phyloP scores from a whole-genome alignment of 176 grass and related monocot genomes.

The Saccharum spontaneum region DNA sequence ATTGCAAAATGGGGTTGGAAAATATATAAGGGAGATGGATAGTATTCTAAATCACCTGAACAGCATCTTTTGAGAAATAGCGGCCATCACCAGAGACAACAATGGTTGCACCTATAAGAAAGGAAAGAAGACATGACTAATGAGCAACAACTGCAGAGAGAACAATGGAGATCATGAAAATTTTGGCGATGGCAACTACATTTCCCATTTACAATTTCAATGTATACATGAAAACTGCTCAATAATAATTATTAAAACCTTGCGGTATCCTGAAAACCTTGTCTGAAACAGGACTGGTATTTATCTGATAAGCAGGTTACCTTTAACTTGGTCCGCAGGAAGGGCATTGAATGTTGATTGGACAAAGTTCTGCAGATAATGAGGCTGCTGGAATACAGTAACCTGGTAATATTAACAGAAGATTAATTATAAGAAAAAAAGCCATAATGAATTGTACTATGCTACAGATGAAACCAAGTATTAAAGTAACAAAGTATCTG shows the following conservation, averaged over 20 bases:
- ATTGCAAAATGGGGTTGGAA: background rate
- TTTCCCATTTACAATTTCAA: constrained; percentile 11
- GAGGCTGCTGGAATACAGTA: constrained; percentile 84
- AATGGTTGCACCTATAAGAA: constrained; percentile 79
- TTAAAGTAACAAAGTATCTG: constrained; percentile 1
- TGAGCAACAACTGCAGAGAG: background rate
- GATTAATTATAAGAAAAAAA: constrained; percentile 26
- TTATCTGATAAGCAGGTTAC: constrained; percentile 48
- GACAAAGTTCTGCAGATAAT: constrained; percentile 97
- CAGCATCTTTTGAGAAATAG: constrained; percentile 96
- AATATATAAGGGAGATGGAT: background rate
- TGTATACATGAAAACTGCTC: background rate
- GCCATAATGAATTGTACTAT: background rate
- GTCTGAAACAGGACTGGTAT: background rate
- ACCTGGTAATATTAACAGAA: constrained; percentile 60
- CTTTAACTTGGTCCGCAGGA: constrained; percentile 81
- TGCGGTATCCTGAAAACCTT: background rate
- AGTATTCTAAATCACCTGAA: constrained; percentile 66
- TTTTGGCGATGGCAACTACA: background rate
- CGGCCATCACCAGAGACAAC: constrained; percentile 99
- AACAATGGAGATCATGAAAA: background rate
- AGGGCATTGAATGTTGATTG: constrained; percentile 96
- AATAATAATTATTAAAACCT: constrained; percentile 2
- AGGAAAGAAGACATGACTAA: constrained; percentile 14
- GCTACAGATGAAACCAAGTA: too few species aligned